Percentiles rank a stretch among this genome's conserved stretches.
phyloP scores from a whole-genome alignment of 2,329 filamentous ascomycete genomes.

The Sarocladiaceae sp. region DNA sequence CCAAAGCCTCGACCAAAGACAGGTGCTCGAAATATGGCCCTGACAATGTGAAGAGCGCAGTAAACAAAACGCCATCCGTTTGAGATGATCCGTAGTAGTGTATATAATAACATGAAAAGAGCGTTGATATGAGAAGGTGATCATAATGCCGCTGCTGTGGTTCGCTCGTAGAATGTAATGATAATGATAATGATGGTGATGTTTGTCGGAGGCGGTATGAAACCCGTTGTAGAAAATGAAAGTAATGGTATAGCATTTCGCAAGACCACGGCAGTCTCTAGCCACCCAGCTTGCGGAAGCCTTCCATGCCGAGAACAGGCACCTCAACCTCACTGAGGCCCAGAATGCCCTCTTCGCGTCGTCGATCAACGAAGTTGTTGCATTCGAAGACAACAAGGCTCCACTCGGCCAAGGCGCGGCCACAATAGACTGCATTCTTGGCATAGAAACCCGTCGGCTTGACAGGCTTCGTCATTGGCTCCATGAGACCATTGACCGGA shows the following conservation, averaged over 20 bases:
- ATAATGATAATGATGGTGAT: too few species aligned
- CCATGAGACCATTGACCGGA: background rate
- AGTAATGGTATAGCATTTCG: too few species aligned
- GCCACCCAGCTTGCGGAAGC: slow-evolving; percentile 32
- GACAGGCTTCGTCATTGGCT: slow-evolving; percentile 34
- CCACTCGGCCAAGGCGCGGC: slow-evolving; percentile 77
- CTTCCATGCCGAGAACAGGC: slow-evolving; percentile 35
- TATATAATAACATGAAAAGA: background rate
- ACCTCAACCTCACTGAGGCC: slow-evolving; percentile 63
- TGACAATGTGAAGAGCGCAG: too few species aligned
- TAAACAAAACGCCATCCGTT: background rate
- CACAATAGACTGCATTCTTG: slow-evolving; percentile 56
- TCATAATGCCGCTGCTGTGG: background rate
- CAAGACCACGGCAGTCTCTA: slow-evolving; percentile 16
- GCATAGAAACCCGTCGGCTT: slow-evolving; percentile 42
- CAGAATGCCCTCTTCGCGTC: slow-evolving; percentile 68
- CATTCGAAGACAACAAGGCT: slow-evolving; percentile 69
- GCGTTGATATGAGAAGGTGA: background rate
- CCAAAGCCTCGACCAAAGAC: too few species aligned
- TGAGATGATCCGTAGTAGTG: background rate
- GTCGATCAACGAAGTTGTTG: slow-evolving; percentile 75
- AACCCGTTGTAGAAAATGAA: too few species aligned
- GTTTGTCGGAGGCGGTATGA: too few species aligned
- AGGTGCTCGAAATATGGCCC: too few species aligned
- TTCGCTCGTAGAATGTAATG: background rate